Base-by-base conservation (phyloP, 805 yeast genomes). In the Nakazawaea anatomiae region DNA sequence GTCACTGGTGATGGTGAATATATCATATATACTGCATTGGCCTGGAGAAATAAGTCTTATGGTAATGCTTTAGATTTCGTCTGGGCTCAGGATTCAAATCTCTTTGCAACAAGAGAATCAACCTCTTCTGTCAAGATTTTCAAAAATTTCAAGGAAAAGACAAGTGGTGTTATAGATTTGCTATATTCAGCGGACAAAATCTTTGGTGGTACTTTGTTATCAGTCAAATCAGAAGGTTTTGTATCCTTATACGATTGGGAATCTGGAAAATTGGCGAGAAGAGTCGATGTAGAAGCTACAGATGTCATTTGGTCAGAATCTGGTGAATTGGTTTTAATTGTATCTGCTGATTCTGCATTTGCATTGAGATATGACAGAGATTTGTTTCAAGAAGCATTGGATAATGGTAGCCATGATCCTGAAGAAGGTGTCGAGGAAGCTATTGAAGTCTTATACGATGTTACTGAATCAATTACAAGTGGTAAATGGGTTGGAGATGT, bases 401-500 rank as follows among this genome's bases (percentile, higher is more conserved):
- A 76, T 43, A 71, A 72, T 44, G 89, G 80, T 51, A 67, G 73
- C 8, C 68, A 79, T 51, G 87, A 82, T 62, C 79, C 81, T 5
- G 95, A 89, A 63, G 97, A 90, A 65, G 98, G 97, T 57, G 87
- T 87, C 38, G 97, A 87, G 62, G 85, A 79, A 39, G 80, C 92
- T 12, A 89, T 94, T 65, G 95, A 88, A 50, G 91, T 91, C 28
- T 73, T 89, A 52, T 80, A 85, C 61, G 96, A 95, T 55, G 78
- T 89, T 53, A 78, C 80, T 52, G 99, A 94, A 65, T 71, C 83
- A 18, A 80, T 92, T 39, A 81, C 87, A 54, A 85, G 96, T 31
- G 97, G 97, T 62, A 85, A 84, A 67, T 94, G 97, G 90, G 90
- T 91, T 60, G 99, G 98, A 58, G 98, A 94, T 72, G 97, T 94